Conservation (phyloP, 306 rosid species). For the Cercis canadensis region DNA sequence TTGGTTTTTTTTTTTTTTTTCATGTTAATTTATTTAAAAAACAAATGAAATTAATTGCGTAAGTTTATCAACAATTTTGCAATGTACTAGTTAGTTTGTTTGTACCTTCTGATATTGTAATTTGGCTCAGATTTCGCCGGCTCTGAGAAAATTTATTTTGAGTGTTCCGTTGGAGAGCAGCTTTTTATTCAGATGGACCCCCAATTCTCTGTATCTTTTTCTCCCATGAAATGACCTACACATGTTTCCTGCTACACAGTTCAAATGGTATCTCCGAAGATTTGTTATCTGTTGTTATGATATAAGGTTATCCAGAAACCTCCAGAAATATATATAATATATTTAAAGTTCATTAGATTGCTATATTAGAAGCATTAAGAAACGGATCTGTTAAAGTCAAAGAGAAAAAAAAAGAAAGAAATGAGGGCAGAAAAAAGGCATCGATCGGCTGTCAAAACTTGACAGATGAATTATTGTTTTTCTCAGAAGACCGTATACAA, state of each 20-base stretch:
- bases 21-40: too few relatives aligned
- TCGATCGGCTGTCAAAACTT: neutral
- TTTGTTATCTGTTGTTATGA: too few relatives aligned
- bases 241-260: slow-evolving; percentile 6
- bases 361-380: neutral
- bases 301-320: too few relatives aligned
- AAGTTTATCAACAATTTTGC: too few relatives aligned
- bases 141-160: neutral
- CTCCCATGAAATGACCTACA: slow-evolving; percentile 4
- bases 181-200: slow-evolving; percentile 32
- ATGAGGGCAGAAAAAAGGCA: too few relatives aligned
- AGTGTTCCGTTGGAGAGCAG: slow-evolving; percentile 6
- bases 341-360: neutral
- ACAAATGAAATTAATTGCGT: too few relatives aligned
- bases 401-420: neutral
- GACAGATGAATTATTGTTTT: neutral
- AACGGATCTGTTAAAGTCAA: neutral
- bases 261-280: neutral
- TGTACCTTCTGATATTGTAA: too few relatives aligned
- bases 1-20: too few relatives aligned
- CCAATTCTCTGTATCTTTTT: neutral
- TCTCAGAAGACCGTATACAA: too few relatives aligned
- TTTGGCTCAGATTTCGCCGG: neutral
- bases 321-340: too few relatives aligned
- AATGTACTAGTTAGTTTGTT: too few relatives aligned